These are phyloP conservation scores for Candida namnaoensis DNA, from an alignment of 805 yeast species.

Conservation along the genomic window DNA sequence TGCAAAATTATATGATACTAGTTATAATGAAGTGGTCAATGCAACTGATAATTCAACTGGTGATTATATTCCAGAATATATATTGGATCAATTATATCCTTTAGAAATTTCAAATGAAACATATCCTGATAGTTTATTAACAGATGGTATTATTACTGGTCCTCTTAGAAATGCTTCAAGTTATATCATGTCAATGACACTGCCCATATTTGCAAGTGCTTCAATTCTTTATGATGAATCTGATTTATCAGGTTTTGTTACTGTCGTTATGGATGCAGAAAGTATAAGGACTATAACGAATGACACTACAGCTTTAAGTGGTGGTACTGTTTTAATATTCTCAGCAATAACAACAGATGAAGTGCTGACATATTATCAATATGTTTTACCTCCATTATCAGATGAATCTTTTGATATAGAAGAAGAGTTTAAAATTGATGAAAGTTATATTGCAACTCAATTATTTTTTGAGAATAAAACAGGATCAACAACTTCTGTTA, in stretches of 20 bases:
- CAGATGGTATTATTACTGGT: conserved; percentile 51
- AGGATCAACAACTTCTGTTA: conserved; percentile 33
- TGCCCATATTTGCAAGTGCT: conserved; percentile 69
- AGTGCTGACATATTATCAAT: conserved; percentile 22
- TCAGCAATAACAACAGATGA: conserved; percentile 18
- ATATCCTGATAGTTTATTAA: conserved; percentile 32
- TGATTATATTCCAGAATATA: conserved; percentile 19
- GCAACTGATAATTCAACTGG: conserved; percentile 33
- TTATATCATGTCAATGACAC: conserved; percentile 64
- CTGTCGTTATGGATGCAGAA: conserved; percentile 45
- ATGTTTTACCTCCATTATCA: conserved; percentile 31
- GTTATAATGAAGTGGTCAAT: conserved; percentile 36
- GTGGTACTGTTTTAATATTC: conserved; percentile 22
- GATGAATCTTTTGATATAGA: conserved; percentile 10
- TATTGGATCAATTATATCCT: conserved; percentile 37
- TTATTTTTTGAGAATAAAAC: conserved; percentile 24
- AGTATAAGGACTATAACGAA: conserved; percentile 29
- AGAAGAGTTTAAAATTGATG: conserved; percentile 17
- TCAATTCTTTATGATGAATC: conserved; percentile 56
- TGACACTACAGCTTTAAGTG: conserved; percentile 32
- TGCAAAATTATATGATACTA: conserved; percentile 61
- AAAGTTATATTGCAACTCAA: conserved; percentile 25
- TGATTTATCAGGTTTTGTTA: conserved; percentile 60
- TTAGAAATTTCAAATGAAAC: conserved; percentile 33
- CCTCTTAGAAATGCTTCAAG: conserved; percentile 42